Evolutionary conservation across 2,329 filamentous ascomycete genomes (phyloP), one percentile per base, ranked within the genome.

Genomic region (Escovopsis weberi): DNA sequence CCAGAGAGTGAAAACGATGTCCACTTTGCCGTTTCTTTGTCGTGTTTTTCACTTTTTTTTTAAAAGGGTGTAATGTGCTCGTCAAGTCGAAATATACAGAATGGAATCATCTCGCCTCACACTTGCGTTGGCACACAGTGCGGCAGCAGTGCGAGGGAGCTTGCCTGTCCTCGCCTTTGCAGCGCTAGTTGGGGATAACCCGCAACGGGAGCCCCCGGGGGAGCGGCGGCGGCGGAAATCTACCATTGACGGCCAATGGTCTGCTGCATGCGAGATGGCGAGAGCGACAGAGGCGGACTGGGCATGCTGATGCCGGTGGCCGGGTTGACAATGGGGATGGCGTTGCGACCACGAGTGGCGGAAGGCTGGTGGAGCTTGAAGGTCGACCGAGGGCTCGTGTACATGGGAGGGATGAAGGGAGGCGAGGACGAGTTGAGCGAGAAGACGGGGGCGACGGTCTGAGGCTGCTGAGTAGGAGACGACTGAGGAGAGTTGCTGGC

Each of bases 321-420:
- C 43, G 91, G 91, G 71, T 98, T 94, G 65, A 96, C 85, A 61
- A 98, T 98, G 46, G 89, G 89, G 52, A 96, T 96, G 57, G 91
- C 86, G 63, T 95, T 96, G 64, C 87, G 85, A 45, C 82, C 78
- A 53, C 91, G 85, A 50, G 88, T 85, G 48, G 88, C 85, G 48
- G 88, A 74, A 47, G 88, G 86, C 69, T 95, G 89, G 65, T 94
- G 86, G 48, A 93, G 72, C 68, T 94, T 95, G 54, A 89, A 54
- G 70, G 64, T 78, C 48, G 66, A 64, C 47, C 71, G 77, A 55
- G 78, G 81, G 61, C 66, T 71, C 55, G 83, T 79, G 63, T 75
- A 83, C 53, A 70, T 64, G 32, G 79, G 72, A 42, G 80, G 75
- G 43, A 78, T 69, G 54, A 80, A 81, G 28, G 78, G 70, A 35